These are phyloP conservation scores for Umbilicus rupestris DNA, from an alignment of 164 flowering plant genomes.

Conservation along the genomic window DNA sequence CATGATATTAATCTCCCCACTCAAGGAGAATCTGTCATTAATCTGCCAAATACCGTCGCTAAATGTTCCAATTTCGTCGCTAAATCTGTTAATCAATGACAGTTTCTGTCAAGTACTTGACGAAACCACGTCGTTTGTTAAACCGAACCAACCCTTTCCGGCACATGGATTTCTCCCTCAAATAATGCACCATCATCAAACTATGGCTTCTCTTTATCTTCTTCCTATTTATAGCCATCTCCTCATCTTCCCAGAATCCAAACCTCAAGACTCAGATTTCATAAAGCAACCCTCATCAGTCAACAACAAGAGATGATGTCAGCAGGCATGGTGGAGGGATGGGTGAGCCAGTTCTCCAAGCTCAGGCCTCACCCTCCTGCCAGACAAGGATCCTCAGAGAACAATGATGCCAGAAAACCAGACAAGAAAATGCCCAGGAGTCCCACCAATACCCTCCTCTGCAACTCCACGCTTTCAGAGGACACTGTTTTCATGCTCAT, in stretches of 20 bases:
- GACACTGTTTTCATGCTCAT: constrained; percentile 6
- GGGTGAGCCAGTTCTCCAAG: constrained; percentile 31
- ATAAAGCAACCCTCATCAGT: too few species aligned
- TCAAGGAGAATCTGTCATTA: not conserved
- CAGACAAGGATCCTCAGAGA: not conserved
- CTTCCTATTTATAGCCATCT: not conserved
- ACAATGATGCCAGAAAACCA: not conserved
- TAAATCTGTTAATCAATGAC: not conserved
- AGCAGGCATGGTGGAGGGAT: constrained; percentile 27
- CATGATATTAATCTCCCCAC: too few species aligned
- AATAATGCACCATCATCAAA: too few species aligned
- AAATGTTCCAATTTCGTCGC: not conserved
- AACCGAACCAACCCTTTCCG: too few species aligned
- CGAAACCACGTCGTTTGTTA: too few species aligned
- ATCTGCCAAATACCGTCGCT: not conserved
- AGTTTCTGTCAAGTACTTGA: too few species aligned
- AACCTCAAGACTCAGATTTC: not conserved
- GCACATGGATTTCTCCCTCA: too few species aligned
- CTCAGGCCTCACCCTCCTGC: constrained; percentile 10
- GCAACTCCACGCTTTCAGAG: constrained; percentile 1
- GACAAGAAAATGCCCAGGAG: too few species aligned
- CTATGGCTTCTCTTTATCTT: too few species aligned
- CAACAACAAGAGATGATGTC: constrained; percentile 36
- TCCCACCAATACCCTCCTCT: not conserved
- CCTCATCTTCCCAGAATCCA: not conserved